Evolutionary conservation across 2,329 filamentous ascomycete species (phyloP), one percentile per base, ranked within the genome.

Genomic region (Ceratocystis alfenasii): DNA sequence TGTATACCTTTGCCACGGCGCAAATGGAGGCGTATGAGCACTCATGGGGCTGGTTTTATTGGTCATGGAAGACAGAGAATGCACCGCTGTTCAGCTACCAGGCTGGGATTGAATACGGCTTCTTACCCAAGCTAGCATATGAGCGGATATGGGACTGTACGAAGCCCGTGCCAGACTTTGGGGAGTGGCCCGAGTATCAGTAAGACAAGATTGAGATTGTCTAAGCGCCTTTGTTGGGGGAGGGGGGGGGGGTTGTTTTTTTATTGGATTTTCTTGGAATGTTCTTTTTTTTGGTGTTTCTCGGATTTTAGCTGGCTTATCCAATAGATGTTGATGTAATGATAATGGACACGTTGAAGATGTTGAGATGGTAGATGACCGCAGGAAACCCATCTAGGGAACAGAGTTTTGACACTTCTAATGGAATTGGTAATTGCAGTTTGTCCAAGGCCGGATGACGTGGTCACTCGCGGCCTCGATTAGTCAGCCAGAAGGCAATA

Each of bases 41-140:
- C 28, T 85, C 83, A 0, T 87, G 85, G 83, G 88, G 88, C 28
- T 91, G 88, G 88, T 89, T 90, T 71, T 91, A 90, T 73, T 91
- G 88, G 88, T 90, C 87, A 3, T 91, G 88, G 88, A 79, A 85
- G 73, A 90, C 87, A 12, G 88, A 91, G 75, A 79, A 74, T 62
- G 83, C 85, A n/a, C 78, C 81, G 46, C 88, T 90, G 75, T 91
- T 88, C 87, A 89, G 86, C 73, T 88, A 86, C 76, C 80, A 85
- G 72, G 76, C 78, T 48, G 87, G 85, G 0, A 74, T 85, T 68
- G 75, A 77, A 36, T 80, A 80, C 1, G 84, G 84, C 0, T 86
- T 85, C 46, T 73, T 90, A 75, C 87, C 87, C 0, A 72, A 74
- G 30, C 79, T 81, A 72, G 82, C 82, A 1, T 84, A 83, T 72